Evolutionary conservation across 371 early-diverging fungal species (phyloP).

Genomic region (Phascolomyces articulosus): DNA sequence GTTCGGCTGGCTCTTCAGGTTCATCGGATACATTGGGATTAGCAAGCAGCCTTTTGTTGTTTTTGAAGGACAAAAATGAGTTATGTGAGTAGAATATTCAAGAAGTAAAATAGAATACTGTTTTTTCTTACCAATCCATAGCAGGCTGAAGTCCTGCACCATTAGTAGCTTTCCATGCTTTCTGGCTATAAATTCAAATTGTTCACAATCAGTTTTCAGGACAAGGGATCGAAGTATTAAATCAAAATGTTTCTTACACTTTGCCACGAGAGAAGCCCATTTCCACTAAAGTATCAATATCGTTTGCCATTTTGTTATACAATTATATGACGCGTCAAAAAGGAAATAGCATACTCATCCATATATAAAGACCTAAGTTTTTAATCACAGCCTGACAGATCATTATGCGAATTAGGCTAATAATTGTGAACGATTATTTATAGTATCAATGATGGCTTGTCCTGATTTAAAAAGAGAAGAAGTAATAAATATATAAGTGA

Average conservation of each 20-base stretch:
- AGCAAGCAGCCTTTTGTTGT: conserved; percentile 64
- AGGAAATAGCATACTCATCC: not conserved
- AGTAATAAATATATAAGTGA: too few relatives aligned
- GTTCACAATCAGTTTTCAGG: conserved; percentile 26
- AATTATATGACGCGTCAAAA: not conserved
- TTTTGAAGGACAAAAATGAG: not conserved
- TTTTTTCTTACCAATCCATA: conserved; percentile 78
- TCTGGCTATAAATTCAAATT: conserved; percentile 32
- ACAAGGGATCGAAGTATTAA: not conserved
- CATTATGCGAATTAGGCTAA: too few relatives aligned
- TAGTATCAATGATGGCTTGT: too few relatives aligned
- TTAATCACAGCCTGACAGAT: too few relatives aligned
- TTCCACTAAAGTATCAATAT: conserved; percentile 65
- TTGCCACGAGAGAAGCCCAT: conserved; percentile 82
- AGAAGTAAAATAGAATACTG: not conserved
- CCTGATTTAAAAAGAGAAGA: too few relatives aligned
- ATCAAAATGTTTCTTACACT: conserved; percentile 52
- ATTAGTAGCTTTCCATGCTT: conserved; percentile 78
- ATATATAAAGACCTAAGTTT: not conserved
- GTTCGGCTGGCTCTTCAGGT: conserved; percentile 53
- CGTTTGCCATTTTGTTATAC: conserved; percentile 49
- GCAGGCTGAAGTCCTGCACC: conserved; percentile 86
- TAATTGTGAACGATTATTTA: too few relatives aligned
- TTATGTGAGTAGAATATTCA: too few relatives aligned
- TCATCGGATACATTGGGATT: conserved; percentile 79